These are phyloP conservation scores for Cicer arietinum DNA, from an alignment of 306 rosid species.

Conservation along the genomic window DNA sequence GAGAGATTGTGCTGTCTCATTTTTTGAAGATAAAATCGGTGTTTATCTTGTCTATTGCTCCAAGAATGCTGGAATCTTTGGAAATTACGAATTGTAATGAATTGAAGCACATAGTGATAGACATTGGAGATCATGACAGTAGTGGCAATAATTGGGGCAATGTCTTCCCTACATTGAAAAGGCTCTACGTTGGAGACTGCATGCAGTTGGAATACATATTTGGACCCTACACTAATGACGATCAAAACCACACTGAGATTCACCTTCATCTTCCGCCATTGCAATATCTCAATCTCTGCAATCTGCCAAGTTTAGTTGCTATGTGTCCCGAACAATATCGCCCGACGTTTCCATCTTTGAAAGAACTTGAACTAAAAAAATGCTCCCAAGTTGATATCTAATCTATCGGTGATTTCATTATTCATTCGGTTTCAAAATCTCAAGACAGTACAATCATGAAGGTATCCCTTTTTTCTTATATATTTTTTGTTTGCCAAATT, in stretches of 20 bases:
- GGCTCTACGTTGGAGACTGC: neutral
- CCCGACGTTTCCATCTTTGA: neutral
- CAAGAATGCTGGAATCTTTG: too few relatives aligned
- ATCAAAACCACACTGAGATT: neutral
- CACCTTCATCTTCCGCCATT: slow-evolving; percentile 1
- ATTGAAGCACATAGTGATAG: slow-evolving; percentile 7
- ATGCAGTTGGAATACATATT: neutral
- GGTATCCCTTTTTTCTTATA: too few relatives aligned
- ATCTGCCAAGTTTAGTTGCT: neutral
- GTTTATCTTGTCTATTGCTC: too few relatives aligned
- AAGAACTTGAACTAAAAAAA: accelerated
- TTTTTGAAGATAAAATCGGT: too few relatives aligned
- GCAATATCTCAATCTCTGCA: accelerated
- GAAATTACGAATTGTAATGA: neutral
- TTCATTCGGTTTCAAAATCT: neutral
- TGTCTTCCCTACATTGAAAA: neutral
- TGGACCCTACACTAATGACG: neutral
- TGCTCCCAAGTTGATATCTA: slow-evolving; percentile 5
- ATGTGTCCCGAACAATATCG: neutral
- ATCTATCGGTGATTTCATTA: neutral
- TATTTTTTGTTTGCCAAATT: too few relatives aligned
- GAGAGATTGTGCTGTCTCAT: too few relatives aligned
- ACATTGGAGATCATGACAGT: neutral
- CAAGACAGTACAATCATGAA: neutral
- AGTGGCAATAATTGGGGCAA: neutral